Conservation (phyloP, 495 filamentous ascomycete genomes). For the Aspergillus homomorphus region DNA sequence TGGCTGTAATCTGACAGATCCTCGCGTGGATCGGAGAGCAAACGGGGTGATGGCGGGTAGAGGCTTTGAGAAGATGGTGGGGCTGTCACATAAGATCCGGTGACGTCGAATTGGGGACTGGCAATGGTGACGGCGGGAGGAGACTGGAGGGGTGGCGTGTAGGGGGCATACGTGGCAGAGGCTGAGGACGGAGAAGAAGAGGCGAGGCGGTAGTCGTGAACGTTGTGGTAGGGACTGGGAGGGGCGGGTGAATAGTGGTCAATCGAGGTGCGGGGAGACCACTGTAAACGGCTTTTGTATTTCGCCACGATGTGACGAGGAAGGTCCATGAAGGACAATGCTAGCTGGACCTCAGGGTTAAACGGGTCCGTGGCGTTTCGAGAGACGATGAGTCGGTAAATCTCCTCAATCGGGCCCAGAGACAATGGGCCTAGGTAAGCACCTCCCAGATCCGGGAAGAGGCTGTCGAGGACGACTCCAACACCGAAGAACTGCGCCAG, state of each 20-base stretch:
- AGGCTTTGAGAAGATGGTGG: slow-evolving; percentile 27
- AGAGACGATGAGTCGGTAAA: slow-evolving; percentile 53
- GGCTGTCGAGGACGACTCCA: slow-evolving; percentile 79
- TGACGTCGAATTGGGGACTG: slow-evolving; percentile 35
- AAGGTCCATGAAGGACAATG: slow-evolving; percentile 37
- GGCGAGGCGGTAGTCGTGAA: slow-evolving; percentile 36
- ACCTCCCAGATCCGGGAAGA: slow-evolving; percentile 87
- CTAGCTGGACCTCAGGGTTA: slow-evolving; percentile 34
- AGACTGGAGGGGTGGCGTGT: slow-evolving; percentile 43
- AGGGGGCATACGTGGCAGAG: slow-evolving; percentile 39
- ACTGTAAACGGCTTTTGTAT: slow-evolving; percentile 36
- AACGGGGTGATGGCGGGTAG: slow-evolving; percentile 37
- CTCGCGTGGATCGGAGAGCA: slow-evolving; percentile 36
- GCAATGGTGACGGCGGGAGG: slow-evolving; percentile 39
- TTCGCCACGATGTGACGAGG: slow-evolving; percentile 35
- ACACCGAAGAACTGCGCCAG: slow-evolving; percentile 90
- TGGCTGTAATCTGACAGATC: slow-evolving; percentile 33
- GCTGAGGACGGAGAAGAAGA: slow-evolving; percentile 40
- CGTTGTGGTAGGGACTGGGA: slow-evolving; percentile 36
- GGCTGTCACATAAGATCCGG: slow-evolving; percentile 34
- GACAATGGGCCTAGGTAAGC: slow-evolving; percentile 80
- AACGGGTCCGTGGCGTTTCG: slow-evolving; percentile 36
- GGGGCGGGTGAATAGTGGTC: slow-evolving; percentile 40
- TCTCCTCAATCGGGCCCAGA: slow-evolving; percentile 73
- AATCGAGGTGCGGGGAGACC: slow-evolving; percentile 40